A percentile compares a stretch with the other conserved stretches of the same genome.
Evolutionary conservation across 2,329 filamentous ascomycete genomes (phyloP).

Genomic region (Fusarium scirpi): DNA sequence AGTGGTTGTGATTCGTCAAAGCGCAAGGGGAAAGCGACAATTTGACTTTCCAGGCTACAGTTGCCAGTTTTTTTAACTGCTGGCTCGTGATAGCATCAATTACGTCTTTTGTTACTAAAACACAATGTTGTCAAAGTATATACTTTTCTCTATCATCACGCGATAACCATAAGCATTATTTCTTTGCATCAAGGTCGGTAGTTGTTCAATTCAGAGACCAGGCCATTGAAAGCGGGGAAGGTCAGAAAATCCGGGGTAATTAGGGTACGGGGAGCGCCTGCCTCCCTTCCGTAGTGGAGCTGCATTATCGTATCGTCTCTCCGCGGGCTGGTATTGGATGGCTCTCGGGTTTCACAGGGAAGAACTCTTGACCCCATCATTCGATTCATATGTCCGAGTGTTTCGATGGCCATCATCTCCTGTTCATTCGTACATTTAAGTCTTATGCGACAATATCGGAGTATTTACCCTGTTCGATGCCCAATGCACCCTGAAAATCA

Average conservation of each 20-base stretch:
- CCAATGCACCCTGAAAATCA: background rate
- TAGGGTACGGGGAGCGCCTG: constrained; percentile 39
- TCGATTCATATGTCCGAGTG: constrained; percentile 32
- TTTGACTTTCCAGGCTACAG: constrained; percentile 4
- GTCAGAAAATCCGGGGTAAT: constrained; percentile 48
- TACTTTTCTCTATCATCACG: constrained; percentile 7
- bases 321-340: constrained; percentile 11
- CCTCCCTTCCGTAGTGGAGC: constrained; percentile 41
- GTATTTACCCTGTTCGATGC: constrained; percentile 10
- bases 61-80: constrained; percentile 1
- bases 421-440: background rate
- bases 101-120: background rate
- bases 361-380: constrained; percentile 13
- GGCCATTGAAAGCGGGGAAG: constrained; percentile 34
- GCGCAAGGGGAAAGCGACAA: constrained; percentile 24
- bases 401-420: constrained; percentile 22
- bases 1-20: constrained; percentile 40
- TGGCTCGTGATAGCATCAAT: background rate
- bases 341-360: constrained; percentile 19
- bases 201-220: constrained; percentile 23
- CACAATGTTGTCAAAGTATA: background rate
- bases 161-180: constrained; percentile 17
- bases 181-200: constrained; percentile 33
- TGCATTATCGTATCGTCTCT: constrained; percentile 12
- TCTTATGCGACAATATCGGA: background rate